A percentile compares a stretch with the other conserved stretches of the same genome.
Conservation (phyloP, 2,329 filamentous ascomycete genomes). For the Monascus ruber region DNA sequence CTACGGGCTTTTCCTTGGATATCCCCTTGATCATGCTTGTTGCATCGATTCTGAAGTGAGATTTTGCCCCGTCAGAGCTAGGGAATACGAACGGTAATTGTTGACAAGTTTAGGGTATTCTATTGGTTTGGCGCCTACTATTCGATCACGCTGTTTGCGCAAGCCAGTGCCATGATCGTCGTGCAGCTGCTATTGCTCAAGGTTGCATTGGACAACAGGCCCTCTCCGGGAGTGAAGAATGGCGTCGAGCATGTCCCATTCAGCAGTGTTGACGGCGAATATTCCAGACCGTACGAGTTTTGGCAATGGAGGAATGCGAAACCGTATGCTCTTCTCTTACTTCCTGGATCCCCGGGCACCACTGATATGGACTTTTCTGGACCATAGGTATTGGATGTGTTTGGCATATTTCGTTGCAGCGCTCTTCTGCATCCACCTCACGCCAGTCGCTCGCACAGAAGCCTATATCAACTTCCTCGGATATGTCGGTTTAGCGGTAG, state of each 20-base stretch:
- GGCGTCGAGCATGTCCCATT: constrained; percentile 33
- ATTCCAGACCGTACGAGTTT: constrained; percentile 47
- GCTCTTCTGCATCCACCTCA: constrained; percentile 43
- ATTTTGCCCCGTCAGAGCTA: background rate
- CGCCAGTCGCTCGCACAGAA: constrained; percentile 32
- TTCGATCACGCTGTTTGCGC: constrained; percentile 46
- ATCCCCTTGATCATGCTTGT: constrained; percentile 58
- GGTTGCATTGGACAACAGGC: constrained; percentile 48
- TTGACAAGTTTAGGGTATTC: constrained; percentile 39
- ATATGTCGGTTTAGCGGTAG: constrained; percentile 35
- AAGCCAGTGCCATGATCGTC: constrained; percentile 49
- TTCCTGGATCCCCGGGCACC: background rate
- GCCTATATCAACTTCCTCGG: constrained; percentile 35
- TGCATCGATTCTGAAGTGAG: constrained; percentile 51
- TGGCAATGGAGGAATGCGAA: constrained; percentile 50
- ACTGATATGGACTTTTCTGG: constrained; percentile 5
- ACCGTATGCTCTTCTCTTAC: constrained; percentile 30
- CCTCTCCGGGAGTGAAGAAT: constrained; percentile 26
- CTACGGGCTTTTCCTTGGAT: constrained; percentile 54
- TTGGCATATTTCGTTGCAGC: constrained; percentile 41
- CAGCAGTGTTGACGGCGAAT: constrained; percentile 16
- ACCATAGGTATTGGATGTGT: constrained; percentile 45
- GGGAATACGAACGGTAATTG: background rate
- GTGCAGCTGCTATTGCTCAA: constrained; percentile 50
- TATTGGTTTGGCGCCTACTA: constrained; percentile 56